Conservation (phyloP, 176 grass and related monocot genomes). For the Lolium rigidum region DNA sequence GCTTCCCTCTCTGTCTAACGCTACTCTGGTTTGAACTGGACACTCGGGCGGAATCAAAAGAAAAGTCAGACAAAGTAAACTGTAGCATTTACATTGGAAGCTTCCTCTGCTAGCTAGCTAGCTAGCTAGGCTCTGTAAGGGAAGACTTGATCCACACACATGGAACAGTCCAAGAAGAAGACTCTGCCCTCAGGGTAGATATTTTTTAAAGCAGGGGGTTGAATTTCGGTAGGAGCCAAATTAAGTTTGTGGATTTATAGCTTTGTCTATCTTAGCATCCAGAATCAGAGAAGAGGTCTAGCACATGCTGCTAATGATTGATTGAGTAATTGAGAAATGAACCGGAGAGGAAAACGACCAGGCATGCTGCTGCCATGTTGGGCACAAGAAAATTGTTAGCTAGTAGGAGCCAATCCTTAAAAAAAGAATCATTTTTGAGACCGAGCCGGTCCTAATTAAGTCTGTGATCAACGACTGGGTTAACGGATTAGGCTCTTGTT, state of each 20-base stretch:
- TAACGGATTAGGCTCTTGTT: no score
- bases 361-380: neutral
- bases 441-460: neutral
- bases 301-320: neutral
- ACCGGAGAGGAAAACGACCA: neutral
- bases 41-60: no score
- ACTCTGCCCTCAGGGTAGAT: neutral
- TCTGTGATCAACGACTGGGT: neutral
- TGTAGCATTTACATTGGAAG: neutral
- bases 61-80: constrained; percentile 30
- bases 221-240: constrained; percentile 13
- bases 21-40: no score
- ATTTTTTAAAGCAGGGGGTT: neutral
- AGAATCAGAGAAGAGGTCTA: neutral
- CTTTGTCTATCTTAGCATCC: neutral
- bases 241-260: neutral
- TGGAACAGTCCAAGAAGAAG: constrained; percentile 26
- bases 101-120: neutral
- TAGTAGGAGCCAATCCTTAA: neutral
- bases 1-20: constrained; percentile 3
- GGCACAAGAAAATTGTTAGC: no score
- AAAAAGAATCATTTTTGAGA: no score
- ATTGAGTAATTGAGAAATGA: neutral
- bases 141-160: neutral
- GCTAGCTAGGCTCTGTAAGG: neutral